phyloP scores from a whole-genome alignment of 371 early-diverging fungal species.

The Batrachochytrium dendrobatidis region DNA sequence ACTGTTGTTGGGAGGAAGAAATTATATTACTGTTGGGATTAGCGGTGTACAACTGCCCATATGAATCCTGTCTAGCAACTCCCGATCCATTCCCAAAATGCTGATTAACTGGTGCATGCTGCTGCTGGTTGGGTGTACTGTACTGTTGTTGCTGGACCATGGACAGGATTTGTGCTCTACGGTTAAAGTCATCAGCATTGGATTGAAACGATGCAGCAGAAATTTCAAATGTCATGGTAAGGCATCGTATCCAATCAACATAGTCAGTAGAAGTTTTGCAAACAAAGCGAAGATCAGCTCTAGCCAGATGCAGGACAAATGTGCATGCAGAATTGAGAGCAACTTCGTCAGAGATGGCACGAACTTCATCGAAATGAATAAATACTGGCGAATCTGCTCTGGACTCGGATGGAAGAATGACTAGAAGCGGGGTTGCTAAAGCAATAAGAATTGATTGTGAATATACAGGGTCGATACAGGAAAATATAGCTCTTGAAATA shows the following conservation, averaged over 20 bases:
- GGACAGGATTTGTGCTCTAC: neutral
- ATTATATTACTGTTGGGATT: no score
- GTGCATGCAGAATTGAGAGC: conserved; percentile 18
- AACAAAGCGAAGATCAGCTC: conserved; percentile 14
- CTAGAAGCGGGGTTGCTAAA: conserved; percentile 14
- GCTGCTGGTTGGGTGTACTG: neutral
- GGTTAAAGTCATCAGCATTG: conserved; percentile 2
- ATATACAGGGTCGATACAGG: no score
- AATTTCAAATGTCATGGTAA: conserved; percentile 9
- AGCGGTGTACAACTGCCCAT: neutral
- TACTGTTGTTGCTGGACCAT: conserved; percentile 4
- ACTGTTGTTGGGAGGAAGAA: no score
- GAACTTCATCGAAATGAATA: conserved; percentile 20
- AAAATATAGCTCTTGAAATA: no score
- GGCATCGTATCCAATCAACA: conserved; percentile 19
- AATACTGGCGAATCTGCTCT: conserved; percentile 12
- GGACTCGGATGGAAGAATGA: conserved; percentile 9
- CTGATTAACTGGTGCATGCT: neutral
- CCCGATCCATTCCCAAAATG: neutral
- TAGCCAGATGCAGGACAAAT: conserved; percentile 11
- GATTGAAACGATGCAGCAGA: conserved; percentile 3
- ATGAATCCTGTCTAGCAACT: neutral
- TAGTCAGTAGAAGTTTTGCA: conserved; percentile 17
- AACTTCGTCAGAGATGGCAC: conserved; percentile 17
- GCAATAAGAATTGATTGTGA: no score